Base-by-base conservation (phyloP, 306 rosid species). In the Medicago arabica region DNA sequence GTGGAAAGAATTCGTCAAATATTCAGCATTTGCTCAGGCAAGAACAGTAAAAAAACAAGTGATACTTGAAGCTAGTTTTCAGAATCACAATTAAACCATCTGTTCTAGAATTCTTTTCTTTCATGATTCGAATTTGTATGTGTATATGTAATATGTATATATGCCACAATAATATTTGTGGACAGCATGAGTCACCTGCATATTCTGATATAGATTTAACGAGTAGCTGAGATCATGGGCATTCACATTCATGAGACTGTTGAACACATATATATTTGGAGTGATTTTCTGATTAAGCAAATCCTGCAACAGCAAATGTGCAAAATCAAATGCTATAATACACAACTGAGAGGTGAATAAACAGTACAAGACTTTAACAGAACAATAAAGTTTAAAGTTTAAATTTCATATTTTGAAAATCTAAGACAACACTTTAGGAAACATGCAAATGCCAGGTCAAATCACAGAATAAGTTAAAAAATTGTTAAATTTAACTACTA, bases 191-290 rank as follows among this genome's bases (percentile, higher is more conserved):
- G 28, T 84, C 86, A 94, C 98, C 84, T 87, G 90, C 95, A 90
- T 88, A 78, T 85, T 82, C 84, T 78, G 83, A 82, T 88, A 87
- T 63, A 90, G 81, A 16, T 80, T 78, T 58, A 88, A 81, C 17
- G 88, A 83, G 88, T 94, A 94, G 86, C 74, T 89, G 85, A 94
- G 82, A 75, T 94, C 97, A 80, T 73, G 89, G 74, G 96, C 83
- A 46, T 94, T 94, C 81, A 83, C 97, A 57, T 94, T 94, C 98
- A 94, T 94, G 80, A 94, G 93, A 86, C 98, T 92, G 93, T 94
- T 94, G 86, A 90, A 86, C 49, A 94, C 95, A 43, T 88, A 94
- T 46, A 87, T 86, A 83, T 94, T 94, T 8, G 98, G 97, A 81
- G 83, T 85, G 74, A 92, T 86, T 83, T 92, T 88, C 88, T 92